Conservation (phyloP, 208 protist genomes). For the Trypanosoma conorhini region DNA sequence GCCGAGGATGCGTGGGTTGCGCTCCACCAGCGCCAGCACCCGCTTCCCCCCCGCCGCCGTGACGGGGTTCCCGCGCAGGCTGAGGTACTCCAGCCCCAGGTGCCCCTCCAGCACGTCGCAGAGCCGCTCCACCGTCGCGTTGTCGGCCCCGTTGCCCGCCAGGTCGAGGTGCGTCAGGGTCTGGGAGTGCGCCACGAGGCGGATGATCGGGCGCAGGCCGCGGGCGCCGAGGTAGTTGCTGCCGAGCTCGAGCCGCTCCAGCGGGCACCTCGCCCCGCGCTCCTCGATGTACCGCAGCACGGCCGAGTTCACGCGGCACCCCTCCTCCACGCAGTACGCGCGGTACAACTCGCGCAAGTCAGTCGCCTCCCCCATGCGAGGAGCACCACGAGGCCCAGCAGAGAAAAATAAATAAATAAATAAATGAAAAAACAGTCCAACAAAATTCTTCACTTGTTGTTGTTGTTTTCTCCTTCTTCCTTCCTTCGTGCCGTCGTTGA, state of each 20-base stretch:
- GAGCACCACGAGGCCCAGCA: background rate
- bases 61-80: conserved; percentile 82
- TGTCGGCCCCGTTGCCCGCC: conserved; percentile 82
- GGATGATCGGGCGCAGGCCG: conserved; percentile 78
- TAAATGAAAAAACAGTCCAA: background rate
- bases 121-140: conserved; percentile 63
- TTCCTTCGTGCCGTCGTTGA: background rate
- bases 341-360: conserved; percentile 70
- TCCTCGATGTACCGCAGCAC: conserved; percentile 70
- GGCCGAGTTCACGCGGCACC: conserved; percentile 81
- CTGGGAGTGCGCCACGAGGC: conserved; percentile 80
- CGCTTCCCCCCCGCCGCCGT: conserved; percentile 69
- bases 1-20: conserved; percentile 69
- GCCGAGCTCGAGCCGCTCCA: conserved; percentile 48
- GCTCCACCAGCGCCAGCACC: conserved; percentile 72
- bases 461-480: background rate
- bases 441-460: too few species aligned
- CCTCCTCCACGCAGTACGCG: conserved; percentile 72
- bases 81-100: conserved; percentile 60
- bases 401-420: too few species aligned
- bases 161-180: conserved; percentile 77
- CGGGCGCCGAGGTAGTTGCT: conserved; percentile 91
- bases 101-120: conserved; percentile 74
- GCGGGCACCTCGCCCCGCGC: conserved; percentile 28
- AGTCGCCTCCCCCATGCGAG: background rate